A percentile compares a stretch with the other conserved stretches of the same genome.
phyloP scores from a whole-genome alignment of 768 basidiomycete genomes.

The Phanerochaete sordida region DNA sequence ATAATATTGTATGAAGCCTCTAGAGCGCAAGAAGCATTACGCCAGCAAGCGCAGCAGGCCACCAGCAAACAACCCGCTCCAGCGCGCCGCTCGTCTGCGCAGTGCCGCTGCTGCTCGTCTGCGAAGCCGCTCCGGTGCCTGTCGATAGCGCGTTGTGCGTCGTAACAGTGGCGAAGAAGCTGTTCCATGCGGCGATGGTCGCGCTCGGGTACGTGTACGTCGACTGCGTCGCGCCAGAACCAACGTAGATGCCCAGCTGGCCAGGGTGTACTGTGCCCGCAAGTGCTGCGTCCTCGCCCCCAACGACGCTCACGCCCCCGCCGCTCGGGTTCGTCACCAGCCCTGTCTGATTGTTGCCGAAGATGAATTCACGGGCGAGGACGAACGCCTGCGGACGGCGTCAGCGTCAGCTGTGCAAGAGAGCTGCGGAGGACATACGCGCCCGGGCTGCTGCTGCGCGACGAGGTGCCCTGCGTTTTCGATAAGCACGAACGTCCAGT shows the following conservation, averaged over 20 bases:
- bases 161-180: slow-evolving; percentile 25
- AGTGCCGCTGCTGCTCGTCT: neutral
- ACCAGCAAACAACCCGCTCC: neutral
- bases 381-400: slow-evolving; percentile 46
- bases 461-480: slow-evolving; percentile 38
- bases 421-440: slow-evolving; percentile 34
- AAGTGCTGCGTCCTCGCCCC: slow-evolving; percentile 49
- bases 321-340: slow-evolving; percentile 12
- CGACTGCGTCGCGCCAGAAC: slow-evolving; percentile 30
- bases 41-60: neutral
- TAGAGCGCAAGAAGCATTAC: neutral
- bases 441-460: slow-evolving; percentile 32
- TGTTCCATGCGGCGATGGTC: slow-evolving; percentile 29
- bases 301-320: slow-evolving; percentile 34
- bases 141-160: neutral
- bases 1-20: too few species aligned
- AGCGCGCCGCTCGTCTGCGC: neutral
- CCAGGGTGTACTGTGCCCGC: slow-evolving; percentile 47
- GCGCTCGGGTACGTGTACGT: slow-evolving; percentile 25
- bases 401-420: slow-evolving; percentile 23
- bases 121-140: too few species aligned
- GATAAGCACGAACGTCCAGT: slow-evolving; percentile 41
- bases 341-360: slow-evolving; percentile 60
- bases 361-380: slow-evolving; percentile 63
- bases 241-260: slow-evolving; percentile 52